Evolutionary conservation across 768 basidiomycete species (phyloP), one percentile per base, ranked within the genome.

Genomic region (Termitomyces bulborhizus): DNA sequence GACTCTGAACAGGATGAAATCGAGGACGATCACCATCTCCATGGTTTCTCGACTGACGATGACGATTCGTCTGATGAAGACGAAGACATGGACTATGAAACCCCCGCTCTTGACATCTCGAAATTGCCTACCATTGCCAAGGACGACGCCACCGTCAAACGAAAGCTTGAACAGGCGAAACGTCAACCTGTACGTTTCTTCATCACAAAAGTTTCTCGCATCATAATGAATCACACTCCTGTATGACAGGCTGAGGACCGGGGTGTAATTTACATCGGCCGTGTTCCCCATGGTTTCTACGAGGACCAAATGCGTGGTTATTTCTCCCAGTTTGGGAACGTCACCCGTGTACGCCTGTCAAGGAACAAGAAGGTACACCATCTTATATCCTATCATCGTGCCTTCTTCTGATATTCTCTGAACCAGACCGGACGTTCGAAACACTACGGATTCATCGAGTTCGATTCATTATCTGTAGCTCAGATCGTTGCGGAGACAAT

Each of bases 401-500:
- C 49, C 42, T 36, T 52, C 24, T 44, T 18, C 18, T 36, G 8
- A 53, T 3, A 16, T 45, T 50, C 29, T 43, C 3, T 7, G 37
- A 51, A 18, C 1, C 60, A 98, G 95, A 96, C 93, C 13, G 97
- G 97, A 52, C 81, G 81, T 59, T 96, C 96, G 45, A 99, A 98
- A 72, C 96, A 98, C 70, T 98, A 96, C 70, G 96, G 84, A 3
- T 98, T 96, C 76, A 77, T 99, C 64, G 96, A 98, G 71, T 97
- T 99, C 68, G 83, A 86, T 53, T 94, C 92, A 42, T 80, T 83
- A 18, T 79, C 87, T 0, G 94, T 98, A 31, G 95, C 97, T 0
- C 74, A 94, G 65, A 98, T 99, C 59, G 97, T 97, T 7, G 88
- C 90, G 1, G 97, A 98, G 65, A 98, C 96, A 44, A 98, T 98